phyloP scores from a whole-genome alignment of 768 basidiomycete species.

The Naganishia friedmannii region DNA sequence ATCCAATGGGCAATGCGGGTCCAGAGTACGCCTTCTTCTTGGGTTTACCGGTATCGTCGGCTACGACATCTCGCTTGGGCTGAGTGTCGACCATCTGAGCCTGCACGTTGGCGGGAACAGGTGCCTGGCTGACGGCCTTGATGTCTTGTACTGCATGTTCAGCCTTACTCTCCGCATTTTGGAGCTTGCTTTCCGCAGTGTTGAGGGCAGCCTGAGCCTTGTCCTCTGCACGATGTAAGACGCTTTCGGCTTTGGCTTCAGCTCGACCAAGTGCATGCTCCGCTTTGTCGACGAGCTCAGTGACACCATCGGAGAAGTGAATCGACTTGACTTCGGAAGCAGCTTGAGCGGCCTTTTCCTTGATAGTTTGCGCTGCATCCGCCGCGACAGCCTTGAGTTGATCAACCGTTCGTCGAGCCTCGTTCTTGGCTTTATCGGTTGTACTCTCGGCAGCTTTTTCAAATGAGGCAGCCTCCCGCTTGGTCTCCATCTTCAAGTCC shows the following conservation, averaged over 20 bases:
- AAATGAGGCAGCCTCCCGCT: conserved; percentile 32
- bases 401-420: conserved; percentile 29
- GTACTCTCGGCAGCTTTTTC: conserved; percentile 36
- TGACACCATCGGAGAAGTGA: conserved; percentile 62
- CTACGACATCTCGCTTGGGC: conserved; percentile 33
- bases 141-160: conserved; percentile 15
- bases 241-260: conserved; percentile 37
- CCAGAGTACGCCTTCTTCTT: conserved; percentile 59
- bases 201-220: conserved; percentile 14
- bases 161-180: conserved; percentile 23
- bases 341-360: conserved; percentile 42
- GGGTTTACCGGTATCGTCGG: conserved; percentile 29
- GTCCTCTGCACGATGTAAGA: background rate
- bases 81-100: conserved; percentile 30
- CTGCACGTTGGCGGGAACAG: conserved; percentile 34
- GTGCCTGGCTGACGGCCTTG: conserved; percentile 16
- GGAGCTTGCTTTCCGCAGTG: conserved; percentile 17
- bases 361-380: conserved; percentile 36
- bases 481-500: conserved; percentile 27
- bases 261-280: conserved; percentile 63
- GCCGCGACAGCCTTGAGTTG: conserved; percentile 42
- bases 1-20: conserved; percentile 78
- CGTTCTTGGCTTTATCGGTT: conserved; percentile 30
- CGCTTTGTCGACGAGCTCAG: conserved; percentile 67
- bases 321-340: conserved; percentile 53